Conservation (phyloP, 306 rosid species). For the Sophora flavescens region DNA sequence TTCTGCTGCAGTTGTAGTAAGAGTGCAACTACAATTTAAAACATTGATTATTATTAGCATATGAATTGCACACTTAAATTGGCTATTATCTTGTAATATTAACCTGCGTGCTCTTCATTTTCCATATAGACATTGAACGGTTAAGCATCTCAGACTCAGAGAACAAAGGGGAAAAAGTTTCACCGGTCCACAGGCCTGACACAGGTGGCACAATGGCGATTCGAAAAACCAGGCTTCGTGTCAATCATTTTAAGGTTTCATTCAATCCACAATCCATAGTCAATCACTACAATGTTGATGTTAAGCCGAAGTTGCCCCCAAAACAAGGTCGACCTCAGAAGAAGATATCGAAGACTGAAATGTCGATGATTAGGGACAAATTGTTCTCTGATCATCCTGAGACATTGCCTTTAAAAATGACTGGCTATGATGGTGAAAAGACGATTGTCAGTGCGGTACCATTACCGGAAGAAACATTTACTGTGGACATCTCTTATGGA, state of each 20-base stretch:
- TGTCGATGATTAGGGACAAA: constrained; percentile 58
- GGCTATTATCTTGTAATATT: neutral
- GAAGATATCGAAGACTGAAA: constrained; percentile 55
- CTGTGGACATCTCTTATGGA: constrained; percentile 53
- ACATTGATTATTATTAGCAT: too few species aligned
- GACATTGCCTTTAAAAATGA: constrained; percentile 42
- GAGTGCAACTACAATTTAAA: too few species aligned
- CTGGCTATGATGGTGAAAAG: constrained; percentile 74
- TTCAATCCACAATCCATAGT: constrained; percentile 49
- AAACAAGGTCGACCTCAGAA: constrained; percentile 45
- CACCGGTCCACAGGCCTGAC: constrained; percentile 65
- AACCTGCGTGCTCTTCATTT: neutral
- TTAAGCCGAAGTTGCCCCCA: constrained; percentile 45
- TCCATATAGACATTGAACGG: neutral
- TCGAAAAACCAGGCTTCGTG: constrained; percentile 41
- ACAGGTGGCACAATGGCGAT: constrained; percentile 49
- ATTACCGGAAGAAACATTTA: constrained; percentile 58
- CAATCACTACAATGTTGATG: constrained; percentile 64
- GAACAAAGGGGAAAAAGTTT: neutral
- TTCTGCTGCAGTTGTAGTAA: too few species aligned
- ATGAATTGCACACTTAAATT: too few species aligned
- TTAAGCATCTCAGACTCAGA: constrained; percentile 10
- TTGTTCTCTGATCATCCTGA: constrained; percentile 51
- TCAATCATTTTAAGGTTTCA: constrained; percentile 57
- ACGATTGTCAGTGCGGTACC: constrained; percentile 58